Percentiles rank a stretch among this genome's conserved stretches.
Conservation (phyloP, 345 rosid genomes). For the Streptanthus diversifolius region DNA sequence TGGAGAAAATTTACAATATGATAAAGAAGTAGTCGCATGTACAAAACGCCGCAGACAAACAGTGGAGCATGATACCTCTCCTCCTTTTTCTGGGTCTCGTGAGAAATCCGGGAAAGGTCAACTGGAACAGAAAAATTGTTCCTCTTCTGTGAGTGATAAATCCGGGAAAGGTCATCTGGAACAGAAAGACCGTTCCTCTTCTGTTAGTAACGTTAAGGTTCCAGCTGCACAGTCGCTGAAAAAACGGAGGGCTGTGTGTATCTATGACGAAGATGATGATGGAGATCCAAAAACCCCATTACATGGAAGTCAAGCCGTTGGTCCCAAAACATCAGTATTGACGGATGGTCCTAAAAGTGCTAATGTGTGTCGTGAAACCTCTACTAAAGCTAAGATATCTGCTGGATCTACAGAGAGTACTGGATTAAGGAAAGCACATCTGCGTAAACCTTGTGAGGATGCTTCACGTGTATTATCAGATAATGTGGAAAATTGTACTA, state of each 20-base stretch:
- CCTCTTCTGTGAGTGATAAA: slow-evolving; percentile 37
- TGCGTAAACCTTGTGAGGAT: slow-evolving; percentile 38
- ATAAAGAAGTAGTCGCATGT: slow-evolving; percentile 62
- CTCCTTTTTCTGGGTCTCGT: slow-evolving; percentile 42
- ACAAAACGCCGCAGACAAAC: slow-evolving; percentile 57
- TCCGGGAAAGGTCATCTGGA: slow-evolving; percentile 42
- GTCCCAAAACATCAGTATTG: slow-evolving; percentile 35
- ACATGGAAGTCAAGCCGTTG: slow-evolving; percentile 53
- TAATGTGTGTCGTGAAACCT: slow-evolving; percentile 27
- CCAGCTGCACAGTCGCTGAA: slow-evolving; percentile 46
- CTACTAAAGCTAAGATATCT: slow-evolving; percentile 34
- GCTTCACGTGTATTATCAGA: slow-evolving; percentile 32
- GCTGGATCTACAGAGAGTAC: slow-evolving; percentile 40
- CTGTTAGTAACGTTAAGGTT: slow-evolving; percentile 28
- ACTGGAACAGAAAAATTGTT: slow-evolving; percentile 38
- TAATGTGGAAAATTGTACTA: slow-evolving; percentile 37
- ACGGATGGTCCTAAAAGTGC: slow-evolving; percentile 37
- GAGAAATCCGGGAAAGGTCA: slow-evolving; percentile 31
- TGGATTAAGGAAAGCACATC: slow-evolving; percentile 36
- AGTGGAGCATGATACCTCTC: slow-evolving; percentile 51
- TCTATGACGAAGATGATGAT: slow-evolving; percentile 68
- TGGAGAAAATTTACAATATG: slow-evolving; percentile 39
- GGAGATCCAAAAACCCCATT: slow-evolving; percentile 84
- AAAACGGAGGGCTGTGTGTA: slow-evolving; percentile 84
- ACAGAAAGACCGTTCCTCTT: slow-evolving; percentile 39